Conservation (phyloP, 1,284 basidiomycete genomes). For the Irpex lacteus region DNA sequence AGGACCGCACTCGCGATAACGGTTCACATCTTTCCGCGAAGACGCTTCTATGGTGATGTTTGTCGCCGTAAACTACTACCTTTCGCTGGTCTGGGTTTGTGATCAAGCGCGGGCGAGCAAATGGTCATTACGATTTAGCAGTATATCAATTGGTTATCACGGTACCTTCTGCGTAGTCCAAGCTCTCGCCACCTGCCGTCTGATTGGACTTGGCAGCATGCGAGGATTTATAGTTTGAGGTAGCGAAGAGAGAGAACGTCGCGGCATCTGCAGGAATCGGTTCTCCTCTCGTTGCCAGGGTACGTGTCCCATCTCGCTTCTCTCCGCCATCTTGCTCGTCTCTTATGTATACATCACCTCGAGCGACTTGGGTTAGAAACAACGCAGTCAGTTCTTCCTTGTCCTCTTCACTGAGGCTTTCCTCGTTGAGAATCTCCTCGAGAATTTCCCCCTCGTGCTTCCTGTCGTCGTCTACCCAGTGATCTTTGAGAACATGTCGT, state of each 20-base stretch:
- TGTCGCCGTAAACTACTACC: background rate
- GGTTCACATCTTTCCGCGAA: slow-evolving; percentile 7
- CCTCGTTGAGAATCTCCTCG: background rate
- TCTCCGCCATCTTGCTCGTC: background rate
- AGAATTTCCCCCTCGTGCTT: background rate
- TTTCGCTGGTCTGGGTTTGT: background rate
- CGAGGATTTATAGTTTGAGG: background rate
- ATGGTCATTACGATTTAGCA: background rate
- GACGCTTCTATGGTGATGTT: slow-evolving; percentile 2
- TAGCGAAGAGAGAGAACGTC: background rate
- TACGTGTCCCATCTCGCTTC: background rate
- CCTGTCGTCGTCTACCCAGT: slow-evolving; percentile 2
- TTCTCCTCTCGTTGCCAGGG: background rate
- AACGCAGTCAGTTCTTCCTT: background rate
- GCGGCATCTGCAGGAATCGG: background rate
- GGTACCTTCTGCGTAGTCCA: background rate
- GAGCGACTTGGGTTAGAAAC: background rate
- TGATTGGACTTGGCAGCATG: background rate
- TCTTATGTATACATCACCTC: background rate
- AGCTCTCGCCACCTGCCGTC: no score
- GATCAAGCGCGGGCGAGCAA: background rate
- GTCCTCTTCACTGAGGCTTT: background rate
- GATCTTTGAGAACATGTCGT: slow-evolving; percentile 4
- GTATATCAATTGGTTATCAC: no score
- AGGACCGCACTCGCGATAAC: background rate